Evolutionary conservation across 768 basidiomycete genomes (phyloP), one percentile per base, ranked within the genome.

Genomic region (Lentinula edodes): DNA sequence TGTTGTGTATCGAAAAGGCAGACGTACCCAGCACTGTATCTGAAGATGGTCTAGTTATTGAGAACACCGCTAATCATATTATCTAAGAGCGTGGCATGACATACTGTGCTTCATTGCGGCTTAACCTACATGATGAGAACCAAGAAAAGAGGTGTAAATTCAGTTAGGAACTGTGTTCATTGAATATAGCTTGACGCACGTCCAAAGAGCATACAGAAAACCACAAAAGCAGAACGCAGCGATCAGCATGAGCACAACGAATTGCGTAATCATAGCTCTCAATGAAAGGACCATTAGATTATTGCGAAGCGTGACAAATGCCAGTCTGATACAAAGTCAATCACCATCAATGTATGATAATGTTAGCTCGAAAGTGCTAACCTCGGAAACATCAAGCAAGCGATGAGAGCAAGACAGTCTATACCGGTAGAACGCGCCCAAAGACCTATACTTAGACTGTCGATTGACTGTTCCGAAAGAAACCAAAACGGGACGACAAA

Each of bases 231-330:
- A 95, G 70, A 94, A 95, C 1, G 83, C 86, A 5, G 93, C 93
- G 16, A 94, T 89, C 35, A 87, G 68, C 90, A 93, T 92, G 23
- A 93, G 77, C n/a, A 84, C 76, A 20, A 83, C 73, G 69, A 98
- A 98, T 69, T 98, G 94, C 64, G 88, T 79, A 61, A 98, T 85
- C 95, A 98, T 96, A 0, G 95, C 93, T 1, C 96, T 87, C 36
- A 94, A 74, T 6, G 91, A 88, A 23, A 93, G 78, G 20, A 91
- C 89, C 84, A 91, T 88, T 43, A 90, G 76, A 63, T 88, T 91
- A 65, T 90, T 80, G 67, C 89, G 88, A 34, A 97, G 76, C 0
- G 92, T 93, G 3, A 96, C 94, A 68, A 98, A 98, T 0, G 93
- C 95, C 60, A 97, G 75, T 58, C 93, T 93, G 66, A 16, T 55